Evolutionary conservation across 2,329 filamentous ascomycete genomes (phyloP).

Genomic region (Escovopsis sp.): DNA sequence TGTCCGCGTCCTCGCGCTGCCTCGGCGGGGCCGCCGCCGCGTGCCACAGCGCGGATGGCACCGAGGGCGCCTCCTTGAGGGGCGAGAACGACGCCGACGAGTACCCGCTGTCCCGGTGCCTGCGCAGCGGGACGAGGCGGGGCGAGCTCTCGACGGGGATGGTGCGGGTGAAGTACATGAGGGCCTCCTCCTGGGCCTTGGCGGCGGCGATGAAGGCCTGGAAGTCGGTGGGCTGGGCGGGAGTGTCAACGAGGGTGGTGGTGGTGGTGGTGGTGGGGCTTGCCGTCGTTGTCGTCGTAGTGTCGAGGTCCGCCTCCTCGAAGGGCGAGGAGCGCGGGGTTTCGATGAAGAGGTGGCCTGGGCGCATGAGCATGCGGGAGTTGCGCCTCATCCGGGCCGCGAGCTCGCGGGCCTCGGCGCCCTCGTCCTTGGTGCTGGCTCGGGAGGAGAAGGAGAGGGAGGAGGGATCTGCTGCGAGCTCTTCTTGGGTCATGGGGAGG

Average conservation of each 20-base stretch:
- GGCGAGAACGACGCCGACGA: conserved; percentile 3
- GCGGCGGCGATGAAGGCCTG: conserved; percentile 9
- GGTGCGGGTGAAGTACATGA: neutral
- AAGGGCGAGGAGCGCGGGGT: too few relatives aligned
- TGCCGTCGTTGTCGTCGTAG: too few relatives aligned
- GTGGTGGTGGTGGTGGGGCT: too few relatives aligned
- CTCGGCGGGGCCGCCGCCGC: neutral
- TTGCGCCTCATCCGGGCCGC: too few relatives aligned
- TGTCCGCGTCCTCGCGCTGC: too few relatives aligned
- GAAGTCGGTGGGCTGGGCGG: conserved; percentile 9
- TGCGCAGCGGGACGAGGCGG: neutral
- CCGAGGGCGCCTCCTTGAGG: neutral
- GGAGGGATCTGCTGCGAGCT: neutral
- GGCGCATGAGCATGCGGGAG: neutral
- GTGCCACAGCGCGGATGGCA: neutral
- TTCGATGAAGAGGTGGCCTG: conserved; percentile 4
- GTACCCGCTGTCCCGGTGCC: conserved; percentile 5
- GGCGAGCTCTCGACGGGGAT: neutral
- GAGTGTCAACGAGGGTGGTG: too few relatives aligned
- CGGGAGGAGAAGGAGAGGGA: neutral
- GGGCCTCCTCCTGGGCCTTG: conserved; percentile 4
- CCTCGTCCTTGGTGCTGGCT: neutral
- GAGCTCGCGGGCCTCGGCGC: neutral
- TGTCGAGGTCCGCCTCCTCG: neutral
- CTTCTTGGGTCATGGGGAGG: neutral